Evolutionary conservation across 805 yeast species (phyloP).

Genomic region (Torulaspora quercuum): DNA sequence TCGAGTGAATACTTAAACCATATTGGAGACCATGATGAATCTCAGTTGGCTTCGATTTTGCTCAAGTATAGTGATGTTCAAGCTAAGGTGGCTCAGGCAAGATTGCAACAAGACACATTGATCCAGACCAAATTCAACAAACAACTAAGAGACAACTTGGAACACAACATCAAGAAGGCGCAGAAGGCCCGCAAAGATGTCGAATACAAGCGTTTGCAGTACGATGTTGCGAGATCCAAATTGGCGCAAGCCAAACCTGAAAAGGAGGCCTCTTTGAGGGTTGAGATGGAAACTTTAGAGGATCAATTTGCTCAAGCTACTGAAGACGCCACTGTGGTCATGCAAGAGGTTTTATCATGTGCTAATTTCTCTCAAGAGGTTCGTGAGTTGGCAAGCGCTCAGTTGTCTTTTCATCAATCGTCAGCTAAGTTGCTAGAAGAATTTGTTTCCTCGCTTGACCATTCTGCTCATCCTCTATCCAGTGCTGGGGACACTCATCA

Average conservation of each 20-base stretch:
- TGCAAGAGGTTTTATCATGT: constrained; percentile 74
- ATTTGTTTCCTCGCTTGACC: constrained; percentile 39
- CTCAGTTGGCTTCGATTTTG: constrained; percentile 58
- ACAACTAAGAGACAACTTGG: constrained; percentile 58
- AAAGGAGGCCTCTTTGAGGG: constrained; percentile 69
- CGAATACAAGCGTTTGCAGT: constrained; percentile 70
- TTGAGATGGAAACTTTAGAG: constrained; percentile 77
- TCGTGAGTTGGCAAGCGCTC: constrained; percentile 69
- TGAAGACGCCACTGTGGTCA: constrained; percentile 77
- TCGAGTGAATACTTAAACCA: constrained; percentile 35
- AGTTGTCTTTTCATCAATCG: constrained; percentile 73
- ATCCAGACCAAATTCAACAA: constrained; percentile 67
- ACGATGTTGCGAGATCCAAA: constrained; percentile 71
- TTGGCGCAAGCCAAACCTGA: constrained; percentile 52
- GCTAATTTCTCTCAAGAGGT: constrained; percentile 67
- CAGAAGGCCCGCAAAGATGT: constrained; percentile 68
- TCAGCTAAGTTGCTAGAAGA: constrained; percentile 64
- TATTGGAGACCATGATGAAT: constrained; percentile 40
- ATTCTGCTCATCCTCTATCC: constrained; percentile 4
- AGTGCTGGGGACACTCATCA: constrained; percentile 1
- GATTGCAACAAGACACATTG: constrained; percentile 76
- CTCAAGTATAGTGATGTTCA: constrained; percentile 66
- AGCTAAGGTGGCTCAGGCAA: constrained; percentile 73
- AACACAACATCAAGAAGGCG: constrained; percentile 58
- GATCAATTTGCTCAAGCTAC: constrained; percentile 88